phyloP scores from a whole-genome alignment of 2,329 filamentous ascomycete genomes.

The Colletotrichum chrysophilum region DNA sequence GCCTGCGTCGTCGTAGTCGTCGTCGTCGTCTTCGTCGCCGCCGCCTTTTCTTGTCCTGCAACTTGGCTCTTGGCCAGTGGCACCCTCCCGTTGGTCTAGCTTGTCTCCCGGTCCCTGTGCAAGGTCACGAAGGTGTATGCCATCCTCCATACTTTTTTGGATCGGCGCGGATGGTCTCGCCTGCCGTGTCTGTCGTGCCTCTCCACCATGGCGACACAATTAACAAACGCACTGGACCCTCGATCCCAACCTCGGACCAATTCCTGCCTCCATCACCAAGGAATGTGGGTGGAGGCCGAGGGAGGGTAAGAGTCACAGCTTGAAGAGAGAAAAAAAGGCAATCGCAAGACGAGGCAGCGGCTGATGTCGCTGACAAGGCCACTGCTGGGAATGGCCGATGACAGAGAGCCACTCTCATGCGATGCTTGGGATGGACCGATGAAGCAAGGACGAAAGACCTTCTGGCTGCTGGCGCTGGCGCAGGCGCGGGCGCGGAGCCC shows the following conservation, averaged over 20 bases:
- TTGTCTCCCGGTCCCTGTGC: background rate
- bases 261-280: background rate
- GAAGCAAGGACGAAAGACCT: background rate
- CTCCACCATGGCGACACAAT: background rate
- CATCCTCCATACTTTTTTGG: background rate
- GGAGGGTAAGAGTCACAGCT: background rate
- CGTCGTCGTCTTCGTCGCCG: background rate
- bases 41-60: background rate
- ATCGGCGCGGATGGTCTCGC: background rate
- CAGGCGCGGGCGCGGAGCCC: background rate
- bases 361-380: background rate
- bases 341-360: background rate
- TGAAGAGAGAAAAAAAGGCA: slow-evolving; percentile 3
- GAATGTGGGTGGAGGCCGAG: background rate
- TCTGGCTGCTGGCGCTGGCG: background rate
- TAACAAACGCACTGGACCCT: background rate
- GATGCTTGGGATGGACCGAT: background rate
- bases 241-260: background rate
- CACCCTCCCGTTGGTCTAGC: background rate
- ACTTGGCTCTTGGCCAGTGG: background rate
- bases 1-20: background rate
- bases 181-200: background rate
- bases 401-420: background rate
- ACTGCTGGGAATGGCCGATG: background rate
- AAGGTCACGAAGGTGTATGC: background rate